Percentiles rank a stretch among this genome's conserved stretches.
These are phyloP conservation scores for Kwoniella heveanensis DNA, from an alignment of 768 basidiomycete genomes.

Conservation along the genomic window DNA sequence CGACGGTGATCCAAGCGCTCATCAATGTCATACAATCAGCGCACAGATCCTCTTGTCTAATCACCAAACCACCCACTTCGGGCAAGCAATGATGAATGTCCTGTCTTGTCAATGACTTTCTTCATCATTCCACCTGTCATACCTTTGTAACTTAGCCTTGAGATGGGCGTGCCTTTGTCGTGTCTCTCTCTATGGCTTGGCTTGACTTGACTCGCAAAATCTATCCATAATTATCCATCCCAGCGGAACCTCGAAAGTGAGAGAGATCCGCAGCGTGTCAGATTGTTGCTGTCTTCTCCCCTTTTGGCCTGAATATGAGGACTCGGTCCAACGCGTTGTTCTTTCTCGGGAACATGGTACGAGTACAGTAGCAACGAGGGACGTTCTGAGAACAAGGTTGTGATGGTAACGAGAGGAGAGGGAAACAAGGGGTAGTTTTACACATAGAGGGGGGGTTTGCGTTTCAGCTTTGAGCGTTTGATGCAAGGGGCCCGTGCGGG, in stretches of 20 bases:
- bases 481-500: not conserved
- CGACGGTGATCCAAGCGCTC: too few species aligned
- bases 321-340: not conserved
- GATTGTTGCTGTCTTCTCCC: too few species aligned
- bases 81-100: too few species aligned
- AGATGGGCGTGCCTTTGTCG: not conserved
- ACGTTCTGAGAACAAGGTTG: not conserved
- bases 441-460: not conserved
- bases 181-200: not conserved
- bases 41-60: not conserved
- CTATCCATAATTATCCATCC: too few species aligned
- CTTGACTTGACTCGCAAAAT: not conserved
- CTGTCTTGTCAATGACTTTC: too few species aligned
- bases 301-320: too few species aligned
- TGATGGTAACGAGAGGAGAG: not conserved
- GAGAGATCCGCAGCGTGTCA: too few species aligned
- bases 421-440: conserved; percentile 3
- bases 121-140: not conserved
- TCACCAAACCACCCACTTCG: not conserved
- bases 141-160: not conserved
- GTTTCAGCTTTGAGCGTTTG: too few species aligned
- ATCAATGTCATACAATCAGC: too few species aligned
- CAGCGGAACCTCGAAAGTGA: too few species aligned
- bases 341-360: not conserved
- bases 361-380: not conserved